phyloP scores from a whole-genome alignment of 495 filamentous ascomycete genomes.

The Thermochaetoides thermophila region DNA sequence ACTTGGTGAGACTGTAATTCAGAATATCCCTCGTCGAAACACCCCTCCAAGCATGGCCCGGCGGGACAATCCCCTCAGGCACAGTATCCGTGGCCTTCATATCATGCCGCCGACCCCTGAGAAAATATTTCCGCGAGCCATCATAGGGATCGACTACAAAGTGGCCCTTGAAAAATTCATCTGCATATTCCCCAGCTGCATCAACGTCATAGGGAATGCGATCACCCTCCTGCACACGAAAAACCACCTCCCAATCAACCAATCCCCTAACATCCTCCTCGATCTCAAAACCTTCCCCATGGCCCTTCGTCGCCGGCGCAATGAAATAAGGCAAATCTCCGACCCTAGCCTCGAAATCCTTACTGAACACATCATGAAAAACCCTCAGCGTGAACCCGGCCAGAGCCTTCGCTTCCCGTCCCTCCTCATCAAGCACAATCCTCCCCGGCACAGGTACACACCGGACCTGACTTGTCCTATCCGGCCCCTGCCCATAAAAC shows the following conservation, averaged over 20 bases:
- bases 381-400: slow-evolving; percentile 57
- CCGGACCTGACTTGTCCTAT: slow-evolving; percentile 41
- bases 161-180: slow-evolving; percentile 44
- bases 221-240: slow-evolving; percentile 34
- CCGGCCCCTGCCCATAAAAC: slow-evolving; percentile 49
- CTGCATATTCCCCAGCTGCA: slow-evolving; percentile 32
- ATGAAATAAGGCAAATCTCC: slow-evolving; percentile 74
- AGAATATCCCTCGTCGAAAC: slow-evolving; percentile 20
- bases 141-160: slow-evolving; percentile 64
- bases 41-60: slow-evolving; percentile 9
- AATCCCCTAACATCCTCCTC: slow-evolving; percentile 18
- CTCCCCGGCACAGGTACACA: slow-evolving; percentile 20
- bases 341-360: slow-evolving; percentile 50
- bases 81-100: slow-evolving; percentile 31
- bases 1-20: slow-evolving; percentile 31
- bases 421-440: slow-evolving; percentile 23
- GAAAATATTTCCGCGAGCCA: slow-evolving; percentile 50
- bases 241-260: slow-evolving; percentile 54
- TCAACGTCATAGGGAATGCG: slow-evolving; percentile 36
- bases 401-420: slow-evolving; percentile 33
- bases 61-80: slow-evolving; percentile 19
- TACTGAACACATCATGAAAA: slow-evolving; percentile 82
- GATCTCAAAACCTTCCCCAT: slow-evolving; percentile 14
- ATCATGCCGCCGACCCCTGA: slow-evolving; percentile 25
- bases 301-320: slow-evolving; percentile 38